Conservation (phyloP, 108 stramenopile species). For the Pseudonitzschia multiseries region DNA sequence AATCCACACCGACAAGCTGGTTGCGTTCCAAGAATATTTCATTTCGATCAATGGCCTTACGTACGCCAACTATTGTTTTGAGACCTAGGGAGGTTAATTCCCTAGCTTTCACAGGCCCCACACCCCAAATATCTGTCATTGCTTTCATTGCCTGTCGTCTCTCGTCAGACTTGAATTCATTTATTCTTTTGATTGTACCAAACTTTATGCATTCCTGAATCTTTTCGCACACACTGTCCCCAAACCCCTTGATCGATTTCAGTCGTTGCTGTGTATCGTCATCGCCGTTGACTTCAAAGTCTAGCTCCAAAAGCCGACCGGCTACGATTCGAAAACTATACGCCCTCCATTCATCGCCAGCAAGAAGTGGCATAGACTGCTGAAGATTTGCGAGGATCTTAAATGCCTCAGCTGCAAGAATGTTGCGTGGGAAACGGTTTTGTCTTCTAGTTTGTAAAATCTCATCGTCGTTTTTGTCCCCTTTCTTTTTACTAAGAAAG, state of each 20-base stretch:
- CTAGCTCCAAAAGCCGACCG: slow-evolving; percentile 42
- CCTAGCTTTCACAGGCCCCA: slow-evolving; percentile 34
- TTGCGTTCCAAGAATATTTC: slow-evolving; percentile 34
- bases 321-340: slow-evolving; percentile 43
- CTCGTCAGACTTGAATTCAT: slow-evolving; percentile 33
- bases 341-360: slow-evolving; percentile 37
- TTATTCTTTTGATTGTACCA: slow-evolving; percentile 15
- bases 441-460: not conserved
- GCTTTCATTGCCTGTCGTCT: slow-evolving; percentile 40
- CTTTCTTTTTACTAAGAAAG: not conserved
- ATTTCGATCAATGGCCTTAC: slow-evolving; percentile 14
- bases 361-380: slow-evolving; percentile 21
- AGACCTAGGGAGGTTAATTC: slow-evolving; percentile 34
- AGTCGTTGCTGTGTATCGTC: slow-evolving; percentile 21
- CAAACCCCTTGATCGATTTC: slow-evolving; percentile 40
- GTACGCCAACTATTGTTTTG: slow-evolving; percentile 37
- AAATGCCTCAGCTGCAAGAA: slow-evolving; percentile 26
- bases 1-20: slow-evolving; percentile 53
- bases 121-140: slow-evolving; percentile 62
- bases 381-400: slow-evolving; percentile 28
- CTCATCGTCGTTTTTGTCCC: not conserved
- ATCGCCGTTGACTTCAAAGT: slow-evolving; percentile 46
- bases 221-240: slow-evolving; percentile 28
- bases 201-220: slow-evolving; percentile 36
- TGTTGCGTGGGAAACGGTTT: slow-evolving; percentile 16